Evolutionary conservation across 495 filamentous ascomycete species (phyloP), one percentile per base, ranked within the genome.

Genomic region (Trypethelium eluteriae): DNA sequence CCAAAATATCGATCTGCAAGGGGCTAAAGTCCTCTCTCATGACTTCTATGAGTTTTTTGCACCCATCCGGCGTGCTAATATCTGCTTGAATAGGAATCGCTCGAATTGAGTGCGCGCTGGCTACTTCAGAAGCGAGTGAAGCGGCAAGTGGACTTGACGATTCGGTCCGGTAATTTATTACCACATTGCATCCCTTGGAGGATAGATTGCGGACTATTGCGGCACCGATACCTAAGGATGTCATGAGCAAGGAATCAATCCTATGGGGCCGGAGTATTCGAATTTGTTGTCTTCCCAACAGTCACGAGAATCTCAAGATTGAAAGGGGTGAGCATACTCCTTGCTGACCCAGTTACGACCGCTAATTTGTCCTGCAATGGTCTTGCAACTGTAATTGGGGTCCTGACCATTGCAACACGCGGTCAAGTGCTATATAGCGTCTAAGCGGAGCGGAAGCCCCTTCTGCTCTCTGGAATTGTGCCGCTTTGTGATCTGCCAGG

Each of bases 1-100:
- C 79, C 35, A 96, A 76, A 69, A 96, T 91, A 74, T 96, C 91
- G 76, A 96, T 85, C 68, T 87, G 85, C 75, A 93, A 83, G 14
- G 41, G 14, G 14, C 41, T 14, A 36, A 86, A 87, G 64, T 84
- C 77, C 66, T 81, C 74, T 2, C 25, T 18, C 0, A 81, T 81
- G 0, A 77, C 76, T 34, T 69, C 70, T 62, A 83, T 71, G 39
- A 82, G 70, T 63, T 79, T 75, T 35, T 18, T 18, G 16, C 49
- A 53, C 5, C 49, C 49, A 11, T 53, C 49, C 12, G 25, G 5
- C 16, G 49, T 53, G 25, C 49, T 53, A 18, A 53, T 53, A 18
- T 53, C 49, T 11, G 49, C 49, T 53, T 53, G 49, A 16, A 18
- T 18, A 53, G 25, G 14, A 14, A 53, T 5, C 14, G 49, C 49